A percentile compares a stretch with the other conserved stretches of the same genome.
These are phyloP conservation scores for Aspergillus unguis DNA, from an alignment of 2,329 filamentous ascomycete genomes.

Conservation along the genomic window DNA sequence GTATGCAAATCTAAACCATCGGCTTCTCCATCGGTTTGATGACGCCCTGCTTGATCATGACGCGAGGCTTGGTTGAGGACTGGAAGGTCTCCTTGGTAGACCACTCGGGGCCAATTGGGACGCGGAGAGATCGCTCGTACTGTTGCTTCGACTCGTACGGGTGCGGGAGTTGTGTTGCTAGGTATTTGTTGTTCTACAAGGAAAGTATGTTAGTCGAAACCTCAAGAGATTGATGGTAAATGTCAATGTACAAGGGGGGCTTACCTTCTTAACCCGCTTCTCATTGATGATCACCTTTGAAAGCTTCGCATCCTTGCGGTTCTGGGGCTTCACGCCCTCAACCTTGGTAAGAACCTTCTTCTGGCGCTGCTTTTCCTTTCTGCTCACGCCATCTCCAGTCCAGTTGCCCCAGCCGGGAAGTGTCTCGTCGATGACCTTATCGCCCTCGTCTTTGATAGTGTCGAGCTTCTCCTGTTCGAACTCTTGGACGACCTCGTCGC, in stretches of 20 bases:
- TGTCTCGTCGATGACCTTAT: constrained; percentile 77
- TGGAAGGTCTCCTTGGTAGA: constrained; percentile 95
- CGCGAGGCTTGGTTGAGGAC: constrained; percentile 78
- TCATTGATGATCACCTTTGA: constrained; percentile 88
- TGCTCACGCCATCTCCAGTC: constrained; percentile 78
- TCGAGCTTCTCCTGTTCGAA: constrained; percentile 79
- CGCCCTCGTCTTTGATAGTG: constrained; percentile 70
- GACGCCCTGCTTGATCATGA: constrained; percentile 86
- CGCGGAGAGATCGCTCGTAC: constrained; percentile 81
- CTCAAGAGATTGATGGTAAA: not conserved
- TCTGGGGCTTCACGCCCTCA: constrained; percentile 69
- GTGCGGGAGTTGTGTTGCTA: constrained; percentile 79
- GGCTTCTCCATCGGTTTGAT: constrained; percentile 86
- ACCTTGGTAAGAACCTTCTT: constrained; percentile 49
- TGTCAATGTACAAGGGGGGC: constrained; percentile 10
- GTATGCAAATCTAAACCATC: constrained; percentile 39
- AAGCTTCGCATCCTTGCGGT: constrained; percentile 78
- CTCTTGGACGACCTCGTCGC: constrained; percentile 74
- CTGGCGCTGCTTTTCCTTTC: constrained; percentile 60
- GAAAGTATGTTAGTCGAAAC: constrained; percentile 12
- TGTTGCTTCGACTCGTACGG: constrained; percentile 83
- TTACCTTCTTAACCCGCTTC: constrained; percentile 81
- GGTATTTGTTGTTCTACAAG: constrained; percentile 73
- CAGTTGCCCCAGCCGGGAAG: constrained; percentile 93
- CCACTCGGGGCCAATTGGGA: constrained; percentile 93